Evolutionary conservation across 2,329 filamentous ascomycete species (phyloP), one percentile per base, ranked within the genome.

Genomic region (Aphanocladium album): DNA sequence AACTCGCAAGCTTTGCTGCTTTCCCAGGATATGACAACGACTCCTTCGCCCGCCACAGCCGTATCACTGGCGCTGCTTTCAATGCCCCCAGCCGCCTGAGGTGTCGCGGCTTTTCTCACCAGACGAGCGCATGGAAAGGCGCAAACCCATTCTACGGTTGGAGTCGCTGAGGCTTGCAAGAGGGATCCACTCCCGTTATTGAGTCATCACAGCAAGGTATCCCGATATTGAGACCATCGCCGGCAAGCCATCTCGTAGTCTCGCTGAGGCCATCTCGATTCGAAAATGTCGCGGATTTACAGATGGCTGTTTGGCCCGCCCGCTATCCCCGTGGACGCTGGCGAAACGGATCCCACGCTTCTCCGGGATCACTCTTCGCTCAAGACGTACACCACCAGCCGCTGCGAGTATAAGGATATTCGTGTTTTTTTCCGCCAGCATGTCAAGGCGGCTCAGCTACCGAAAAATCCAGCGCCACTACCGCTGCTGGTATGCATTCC

Each of bases 401-500:
- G 74, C 30, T 87, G 87, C 65, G 87, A 83, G 9, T 98, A 97
- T 71, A 83, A 86, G 2, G 83, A 82, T 35, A 82, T 98, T 64
- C 86, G 93, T 60, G 87, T 93, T 47, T 97, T 98, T 73, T 93
- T 89, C 75, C 85, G 89, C 60, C 84, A 85, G 59, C 95, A 97
- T 74, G 83, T 87, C 21, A 91, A 97, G 69, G 86, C 88, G n/a
- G 84, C 87, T 62, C 90, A 95, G 72, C 81, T 98, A 4, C 91
- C 91, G 2, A 82, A 79, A 46, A 81, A 86, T 63, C 90, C 91
- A 1, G 81, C 83, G 0, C 87, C 90, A 0, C 76, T 97, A 12
- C 95, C 95, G 1, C 77, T 99, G 11, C 77, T 98, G 3, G 92
- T 98, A 47, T 96, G 96, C 70, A 81, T 98, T 61, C 95, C 98